A percentile compares a stretch with the other conserved stretches of the same genome.
These are phyloP conservation scores for Lumnitzera littorea DNA, from an alignment of 345 rosid genomes.

Conservation along the genomic window DNA sequence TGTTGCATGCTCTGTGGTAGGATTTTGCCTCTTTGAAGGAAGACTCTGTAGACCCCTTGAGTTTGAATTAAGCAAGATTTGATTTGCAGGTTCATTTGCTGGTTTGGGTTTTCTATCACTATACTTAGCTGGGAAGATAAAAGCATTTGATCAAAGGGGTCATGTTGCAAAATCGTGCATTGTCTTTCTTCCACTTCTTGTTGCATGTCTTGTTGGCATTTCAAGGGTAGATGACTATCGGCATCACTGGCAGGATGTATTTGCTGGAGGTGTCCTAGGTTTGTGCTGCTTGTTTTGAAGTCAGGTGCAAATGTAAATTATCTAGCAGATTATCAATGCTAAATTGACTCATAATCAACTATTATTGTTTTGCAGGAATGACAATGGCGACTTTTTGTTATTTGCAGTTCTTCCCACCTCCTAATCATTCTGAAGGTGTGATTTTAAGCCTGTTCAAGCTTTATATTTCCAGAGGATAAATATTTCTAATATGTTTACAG, in stretches of 20 bases:
- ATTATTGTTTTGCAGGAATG: conserved; percentile 4
- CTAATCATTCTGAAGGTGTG: conserved; percentile 9
- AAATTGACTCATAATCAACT: neutral
- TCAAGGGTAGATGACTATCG: conserved; percentile 85
- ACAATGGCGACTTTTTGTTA: conserved; percentile 12
- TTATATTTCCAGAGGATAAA: neutral
- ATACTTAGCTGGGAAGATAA: conserved; percentile 65
- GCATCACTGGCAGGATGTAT: conserved; percentile 92
- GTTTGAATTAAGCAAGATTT: neutral
- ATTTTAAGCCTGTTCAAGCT: neutral
- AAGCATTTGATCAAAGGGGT: conserved; percentile 62
- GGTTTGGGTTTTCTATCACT: conserved; percentile 69
- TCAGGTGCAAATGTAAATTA: too few species aligned
- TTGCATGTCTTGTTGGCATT: conserved; percentile 63
- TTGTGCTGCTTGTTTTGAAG: neutral
- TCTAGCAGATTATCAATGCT: neutral
- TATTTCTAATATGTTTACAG: neutral
- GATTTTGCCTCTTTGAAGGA: too few species aligned
- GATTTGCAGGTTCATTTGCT: conserved; percentile 68
- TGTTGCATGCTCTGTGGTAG: too few species aligned
- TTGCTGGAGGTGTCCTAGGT: conserved; percentile 72
- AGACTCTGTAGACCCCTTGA: neutral
- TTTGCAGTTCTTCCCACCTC: conserved; percentile 19
- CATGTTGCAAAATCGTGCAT: conserved; percentile 76
- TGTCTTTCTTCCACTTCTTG: conserved; percentile 50